Evolutionary conservation across 2,329 filamentous ascomycete genomes (phyloP).

Genomic region (Aspergillus tubingensis): DNA sequence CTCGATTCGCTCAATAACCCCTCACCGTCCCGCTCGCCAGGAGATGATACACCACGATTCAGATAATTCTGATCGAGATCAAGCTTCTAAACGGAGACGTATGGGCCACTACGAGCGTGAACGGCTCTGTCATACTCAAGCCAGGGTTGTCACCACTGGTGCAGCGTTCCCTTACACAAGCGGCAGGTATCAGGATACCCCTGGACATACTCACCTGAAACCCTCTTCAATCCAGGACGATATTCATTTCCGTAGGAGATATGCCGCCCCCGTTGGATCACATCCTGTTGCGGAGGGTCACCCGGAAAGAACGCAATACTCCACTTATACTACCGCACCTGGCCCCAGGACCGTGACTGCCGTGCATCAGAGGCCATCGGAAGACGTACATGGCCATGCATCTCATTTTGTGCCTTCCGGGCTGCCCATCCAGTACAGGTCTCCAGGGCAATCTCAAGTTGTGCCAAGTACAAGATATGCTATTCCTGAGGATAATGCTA

Average conservation of each 20-base stretch:
- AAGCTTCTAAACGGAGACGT: slow-evolving; percentile 37
- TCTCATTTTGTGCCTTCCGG: slow-evolving; percentile 17
- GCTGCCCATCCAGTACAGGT: slow-evolving; percentile 11
- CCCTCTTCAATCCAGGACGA: slow-evolving; percentile 22
- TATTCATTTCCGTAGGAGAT: slow-evolving; percentile 25
- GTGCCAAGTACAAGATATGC: slow-evolving; percentile 20
- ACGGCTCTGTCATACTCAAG: slow-evolving; percentile 15
- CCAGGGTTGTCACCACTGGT: slow-evolving; percentile 15
- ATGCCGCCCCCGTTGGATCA: slow-evolving; percentile 24
- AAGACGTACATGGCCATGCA: slow-evolving; percentile 20
- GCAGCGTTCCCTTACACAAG: slow-evolving; percentile 17
- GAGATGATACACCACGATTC: slow-evolving; percentile 23
- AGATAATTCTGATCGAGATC: slow-evolving; percentile 29
- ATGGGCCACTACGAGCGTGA: slow-evolving; percentile 28
- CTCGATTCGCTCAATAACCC: slow-evolving; percentile 33
- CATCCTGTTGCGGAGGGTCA: slow-evolving; percentile 21
- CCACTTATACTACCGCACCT: slow-evolving; percentile 18
- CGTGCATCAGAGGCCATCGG: slow-evolving; percentile 20
- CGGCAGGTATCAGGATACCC: slow-evolving; percentile 19
- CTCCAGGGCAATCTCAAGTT: slow-evolving; percentile 13
- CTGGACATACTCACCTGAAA: slow-evolving; percentile 20
- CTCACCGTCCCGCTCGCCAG: slow-evolving; percentile 25
- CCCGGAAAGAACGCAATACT: slow-evolving; percentile 17
- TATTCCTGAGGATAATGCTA: slow-evolving; percentile 22
- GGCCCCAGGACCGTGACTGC: slow-evolving; percentile 20